Percentiles rank a stretch among this genome's conserved stretches.
Conservation (phyloP, 352 stramenopile species). For the Globisporangium cystogenes region DNA sequence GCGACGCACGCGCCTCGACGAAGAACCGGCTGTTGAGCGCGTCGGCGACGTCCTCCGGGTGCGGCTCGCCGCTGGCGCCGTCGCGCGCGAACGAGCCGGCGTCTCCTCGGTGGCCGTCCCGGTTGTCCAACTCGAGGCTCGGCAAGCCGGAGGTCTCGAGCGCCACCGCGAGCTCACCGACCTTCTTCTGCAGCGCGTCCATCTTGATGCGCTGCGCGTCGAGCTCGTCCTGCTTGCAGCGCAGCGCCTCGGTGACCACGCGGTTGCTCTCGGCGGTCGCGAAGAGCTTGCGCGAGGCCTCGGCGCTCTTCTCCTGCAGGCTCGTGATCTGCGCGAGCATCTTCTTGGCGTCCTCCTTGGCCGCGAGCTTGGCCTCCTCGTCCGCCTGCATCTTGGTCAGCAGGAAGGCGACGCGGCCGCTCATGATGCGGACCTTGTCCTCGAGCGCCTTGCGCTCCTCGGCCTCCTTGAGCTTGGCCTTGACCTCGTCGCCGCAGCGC, state of each 20-base stretch:
- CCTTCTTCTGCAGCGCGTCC: conserved; percentile 74
- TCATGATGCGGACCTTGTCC: conserved; percentile 93
- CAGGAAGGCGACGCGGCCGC: conserved; percentile 90
- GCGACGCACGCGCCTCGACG: conserved; percentile 72
- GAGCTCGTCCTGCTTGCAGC: conserved; percentile 87
- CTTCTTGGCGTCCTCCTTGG: conserved; percentile 93
- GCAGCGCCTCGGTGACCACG: conserved; percentile 89
- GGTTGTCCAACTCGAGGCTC: conserved; percentile 14
- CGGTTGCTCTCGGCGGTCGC: conserved; percentile 90
- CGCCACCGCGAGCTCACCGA: conserved; percentile 43
- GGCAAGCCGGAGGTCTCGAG: conserved; percentile 50
- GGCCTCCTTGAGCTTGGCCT: conserved; percentile 88
- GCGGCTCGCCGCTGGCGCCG: conserved; percentile 17
- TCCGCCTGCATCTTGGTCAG: conserved; percentile 97
- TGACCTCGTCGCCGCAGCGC: conserved; percentile 92
- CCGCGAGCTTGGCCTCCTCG: conserved; percentile 92
- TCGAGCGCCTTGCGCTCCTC: conserved; percentile 91
- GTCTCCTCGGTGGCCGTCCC: conserved; percentile 17
- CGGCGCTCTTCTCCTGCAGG: conserved; percentile 84
- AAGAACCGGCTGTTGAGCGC: conserved; percentile 79
- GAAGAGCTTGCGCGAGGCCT: conserved; percentile 87
- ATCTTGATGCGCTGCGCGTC: conserved; percentile 81
- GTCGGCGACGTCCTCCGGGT: conserved; percentile 55
- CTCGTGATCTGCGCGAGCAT: conserved; percentile 89
- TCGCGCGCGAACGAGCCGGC: conserved; percentile 9